Conservation (phyloP, 2,329 filamentous ascomycete species). For the Blastomyces emzantsi region DNA sequence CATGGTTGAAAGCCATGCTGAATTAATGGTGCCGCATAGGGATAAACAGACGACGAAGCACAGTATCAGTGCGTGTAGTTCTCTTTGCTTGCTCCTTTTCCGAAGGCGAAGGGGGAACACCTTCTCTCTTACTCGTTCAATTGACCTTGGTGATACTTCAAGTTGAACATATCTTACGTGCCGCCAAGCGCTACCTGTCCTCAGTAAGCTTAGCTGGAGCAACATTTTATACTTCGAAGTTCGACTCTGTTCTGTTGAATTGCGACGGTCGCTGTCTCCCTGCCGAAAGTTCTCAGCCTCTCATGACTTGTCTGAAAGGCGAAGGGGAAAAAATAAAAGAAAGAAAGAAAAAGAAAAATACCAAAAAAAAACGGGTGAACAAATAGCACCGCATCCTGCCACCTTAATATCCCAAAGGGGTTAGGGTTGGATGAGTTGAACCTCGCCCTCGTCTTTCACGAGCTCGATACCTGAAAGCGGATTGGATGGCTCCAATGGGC, state of each 20-base stretch:
- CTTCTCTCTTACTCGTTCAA: not conserved
- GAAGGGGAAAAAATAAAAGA: not conserved
- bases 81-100: not conserved
- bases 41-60: not conserved
- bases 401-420: not conserved
- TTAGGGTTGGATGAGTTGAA: not conserved
- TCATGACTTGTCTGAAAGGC: not conserved
- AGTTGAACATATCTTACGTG: not conserved
- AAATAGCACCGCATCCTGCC: no score
- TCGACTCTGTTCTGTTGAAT: not conserved
- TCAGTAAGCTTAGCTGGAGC: not conserved
- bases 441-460: not conserved
- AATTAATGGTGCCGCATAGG: not conserved
- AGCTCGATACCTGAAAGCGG: not conserved
- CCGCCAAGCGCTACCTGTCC: not conserved
- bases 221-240: not conserved
- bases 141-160: not conserved
- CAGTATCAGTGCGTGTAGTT: not conserved
- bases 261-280: not conserved
- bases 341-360: not conserved
- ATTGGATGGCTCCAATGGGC: not conserved
- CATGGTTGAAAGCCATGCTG: not conserved
- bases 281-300: not conserved
- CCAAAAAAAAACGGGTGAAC: not conserved
- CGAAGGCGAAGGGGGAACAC: not conserved